Base-by-base conservation (phyloP, 1,139 yeast genomes). In the Wickerhamomyces sp. region DNA sequence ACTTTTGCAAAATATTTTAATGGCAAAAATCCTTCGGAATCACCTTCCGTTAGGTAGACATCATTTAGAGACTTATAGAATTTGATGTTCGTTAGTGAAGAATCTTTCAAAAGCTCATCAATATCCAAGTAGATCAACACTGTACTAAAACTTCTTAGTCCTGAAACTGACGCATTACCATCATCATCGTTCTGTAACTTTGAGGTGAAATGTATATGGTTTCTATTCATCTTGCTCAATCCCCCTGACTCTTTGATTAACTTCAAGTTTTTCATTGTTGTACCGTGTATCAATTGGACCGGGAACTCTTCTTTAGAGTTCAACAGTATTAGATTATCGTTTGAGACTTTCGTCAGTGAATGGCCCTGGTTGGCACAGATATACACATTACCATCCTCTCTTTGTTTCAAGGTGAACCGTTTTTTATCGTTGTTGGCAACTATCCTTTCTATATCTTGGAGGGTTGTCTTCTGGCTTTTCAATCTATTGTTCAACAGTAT, bases 331-430 rank as follows among this genome's bases (percentile, higher is more conserved):
- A 78, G 61, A 11, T 69, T 72, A 35, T 76, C 76, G 14, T 74
- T 73, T 4, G 51, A 46, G 0, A 84, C 74, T 1, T 66, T 60
- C 29, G 64, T 55, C 13, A 93, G 67, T 0, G 95, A 81, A 63
- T 93, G 99, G 9, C 99, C 99, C 63, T 93, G 99, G 46, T 83
- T 84, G 2, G 99, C 99, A 60, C 97, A 79, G 13, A 93, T 84
- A 35, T 56, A 64, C 60, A 69, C 65, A 1, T 50, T 50, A 4
- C 57, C 57, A 43, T 59, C 60, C 33, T 61, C 67, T 7, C 48
- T 47, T 4, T 51, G 59, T 18, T 57, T 63, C 37, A 78, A 58
- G 26, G 71, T 66, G 64, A 82, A 93, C 48, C 99, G 65, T 56
- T 82, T 73, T 64, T 93, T 93, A 46, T 75, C 79, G 57, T 91